Conservation (phyloP, 108 stramenopile species). For the Cyclotella distinguenda region DNA sequence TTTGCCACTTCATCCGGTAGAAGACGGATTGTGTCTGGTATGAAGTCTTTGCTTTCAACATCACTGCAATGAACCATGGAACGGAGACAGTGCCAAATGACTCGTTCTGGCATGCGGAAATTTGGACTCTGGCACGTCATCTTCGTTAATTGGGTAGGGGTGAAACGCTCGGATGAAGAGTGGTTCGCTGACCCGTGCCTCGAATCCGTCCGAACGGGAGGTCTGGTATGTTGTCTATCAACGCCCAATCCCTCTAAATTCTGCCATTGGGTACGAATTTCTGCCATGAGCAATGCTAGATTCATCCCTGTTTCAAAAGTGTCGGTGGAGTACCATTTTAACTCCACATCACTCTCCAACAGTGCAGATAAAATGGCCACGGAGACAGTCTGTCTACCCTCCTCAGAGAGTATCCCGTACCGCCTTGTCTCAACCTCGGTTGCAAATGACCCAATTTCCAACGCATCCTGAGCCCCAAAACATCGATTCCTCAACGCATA, state of each 20-base stretch:
- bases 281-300: conserved; percentile 20
- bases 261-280: conserved; percentile 37
- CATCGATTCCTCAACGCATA: conserved; percentile 23
- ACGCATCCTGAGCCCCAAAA: conserved; percentile 44
- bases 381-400: conserved; percentile 41
- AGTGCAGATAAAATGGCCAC: conserved; percentile 41
- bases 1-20: conserved; percentile 28
- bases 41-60: conserved; percentile 2
- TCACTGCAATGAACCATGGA: conserved; percentile 9
- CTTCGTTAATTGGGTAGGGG: conserved; percentile 15
- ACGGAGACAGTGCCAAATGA: conserved; percentile 45
- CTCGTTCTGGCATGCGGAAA: conserved; percentile 14
- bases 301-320: conserved; percentile 14
- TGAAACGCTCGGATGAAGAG: conserved; percentile 25
- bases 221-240: neutral
- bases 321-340: conserved; percentile 17
- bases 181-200: neutral
- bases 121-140: neutral
- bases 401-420: conserved; percentile 42
- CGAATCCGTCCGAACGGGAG: neutral
- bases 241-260: conserved; percentile 28
- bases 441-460: neutral
- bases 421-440: neutral
- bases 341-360: conserved; percentile 37
- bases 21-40: conserved; percentile 27